Percentiles rank a stretch among this genome's conserved stretches.
These are phyloP conservation scores for Nigrospora oryzae DNA, from an alignment of 2,329 filamentous ascomycete species.

Conservation along the genomic window DNA sequence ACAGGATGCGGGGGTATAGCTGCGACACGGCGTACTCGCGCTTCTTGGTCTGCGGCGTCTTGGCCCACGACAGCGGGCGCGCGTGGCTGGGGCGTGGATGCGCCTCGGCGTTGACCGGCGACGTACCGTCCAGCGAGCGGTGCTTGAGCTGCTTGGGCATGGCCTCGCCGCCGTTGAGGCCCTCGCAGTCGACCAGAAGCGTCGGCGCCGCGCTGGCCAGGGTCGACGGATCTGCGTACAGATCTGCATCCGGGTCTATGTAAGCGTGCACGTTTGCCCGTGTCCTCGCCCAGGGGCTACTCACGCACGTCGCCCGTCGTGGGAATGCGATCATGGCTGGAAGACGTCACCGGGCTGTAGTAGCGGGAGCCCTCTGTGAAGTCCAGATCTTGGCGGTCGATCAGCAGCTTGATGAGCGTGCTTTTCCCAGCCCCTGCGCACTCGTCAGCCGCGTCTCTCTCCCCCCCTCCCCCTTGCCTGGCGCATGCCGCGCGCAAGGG, in stretches of 20 bases:
- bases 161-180: conserved; percentile 38
- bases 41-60: conserved; percentile 19
- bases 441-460: background rate
- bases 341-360: conserved; percentile 36
- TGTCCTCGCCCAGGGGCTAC: too few species aligned
- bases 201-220: conserved; percentile 28
- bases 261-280: too few species aligned
- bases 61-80: conserved; percentile 23
- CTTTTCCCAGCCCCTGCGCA: conserved; percentile 35
- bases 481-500: background rate
- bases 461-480: background rate
- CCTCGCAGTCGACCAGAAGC: conserved; percentile 43
- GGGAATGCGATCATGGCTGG: conserved; percentile 28
- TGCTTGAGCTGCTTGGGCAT: conserved; percentile 19
- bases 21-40: conserved; percentile 29
- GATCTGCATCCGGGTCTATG: conserved; percentile 13
- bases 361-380: conserved; percentile 18
- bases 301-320: conserved; percentile 38
- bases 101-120: conserved; percentile 3
- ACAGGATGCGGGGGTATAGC: conserved; percentile 34
- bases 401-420: conserved; percentile 38
- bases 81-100: conserved; percentile 10
- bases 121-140: conserved; percentile 6
- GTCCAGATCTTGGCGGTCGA: conserved; percentile 23
- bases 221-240: conserved; percentile 39